A percentile compares a stretch with the other conserved stretches of the same genome.
phyloP scores from a whole-genome alignment of 208 protist species.

The Naegleria lovaniensis region DNA sequence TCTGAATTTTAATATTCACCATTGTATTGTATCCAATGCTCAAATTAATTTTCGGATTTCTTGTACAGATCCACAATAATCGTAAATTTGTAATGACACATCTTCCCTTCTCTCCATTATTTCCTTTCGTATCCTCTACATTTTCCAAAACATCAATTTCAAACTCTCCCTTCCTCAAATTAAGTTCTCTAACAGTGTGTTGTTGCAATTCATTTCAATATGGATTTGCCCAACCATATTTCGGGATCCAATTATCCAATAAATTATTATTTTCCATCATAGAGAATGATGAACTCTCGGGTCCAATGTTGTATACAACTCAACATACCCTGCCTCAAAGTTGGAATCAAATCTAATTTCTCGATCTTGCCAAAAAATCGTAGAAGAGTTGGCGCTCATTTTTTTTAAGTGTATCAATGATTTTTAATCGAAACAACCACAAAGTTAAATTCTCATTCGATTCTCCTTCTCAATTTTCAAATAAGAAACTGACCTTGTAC shows the following conservation, averaged over 20 bases:
- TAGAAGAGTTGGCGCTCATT: no score
- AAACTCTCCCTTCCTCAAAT: constrained; percentile 64
- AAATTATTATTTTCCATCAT: not conserved
- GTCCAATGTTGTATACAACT: no score
- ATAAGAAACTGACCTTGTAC: no score
- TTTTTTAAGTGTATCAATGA: no score
- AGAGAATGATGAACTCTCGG: not conserved
- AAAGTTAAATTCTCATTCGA: no score
- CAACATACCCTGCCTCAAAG: not conserved
- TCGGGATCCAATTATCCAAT: no score
- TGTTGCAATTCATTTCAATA: not conserved
- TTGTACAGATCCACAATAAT: constrained; percentile 73
- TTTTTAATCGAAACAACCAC: no score
- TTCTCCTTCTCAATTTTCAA: no score
- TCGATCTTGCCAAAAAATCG: constrained; percentile 78
- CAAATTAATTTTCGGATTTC: constrained; percentile 63
- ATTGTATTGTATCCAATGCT: constrained; percentile 82
- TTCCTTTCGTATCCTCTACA: constrained; percentile 91
- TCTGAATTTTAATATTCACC: constrained; percentile 69
- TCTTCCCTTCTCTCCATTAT: constrained; percentile 75
- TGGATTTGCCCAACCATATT: no score
- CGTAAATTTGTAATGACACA: constrained; percentile 89
- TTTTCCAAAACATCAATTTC: constrained; percentile 63
- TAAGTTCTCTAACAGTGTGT: constrained; percentile 44
- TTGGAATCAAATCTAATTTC: constrained; percentile 85